Evolutionary conservation across 2,329 filamentous ascomycete species (phyloP), one percentile per base, ranked within the genome.

Genomic region (Fusarium sp.): DNA sequence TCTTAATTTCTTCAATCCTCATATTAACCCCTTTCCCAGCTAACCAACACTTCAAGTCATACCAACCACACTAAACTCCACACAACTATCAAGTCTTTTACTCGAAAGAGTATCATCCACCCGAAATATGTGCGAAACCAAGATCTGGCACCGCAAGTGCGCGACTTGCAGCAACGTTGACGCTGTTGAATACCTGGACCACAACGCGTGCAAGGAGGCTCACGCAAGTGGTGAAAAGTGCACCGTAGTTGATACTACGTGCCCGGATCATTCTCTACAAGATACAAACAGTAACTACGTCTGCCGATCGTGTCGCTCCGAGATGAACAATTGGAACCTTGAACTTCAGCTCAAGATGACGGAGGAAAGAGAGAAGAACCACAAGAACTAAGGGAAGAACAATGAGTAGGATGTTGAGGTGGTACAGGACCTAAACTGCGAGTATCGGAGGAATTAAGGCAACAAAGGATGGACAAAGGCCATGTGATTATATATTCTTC

Each of bases 81-180:
- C 9, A 53, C n/a, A 17, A 33, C 17, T 22, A 9, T 15, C 26
- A 22, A 42, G 14, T 21, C 5, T 21, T 14, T 11, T 34, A 15
- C 9, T 9, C 5, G 11, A 39, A 21, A 31, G n/a, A n/a, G 9
- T 26, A 5, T 15, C 43, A 50, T 22, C 6, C 22, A 46, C 11
- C 28, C 24, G 17, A 42, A 50, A 10, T 17, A 67, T 67, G 64
- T 50, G 33, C 14, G 22, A 21, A 14, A 14, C 33, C 42, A 44
- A 34, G 15, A 53, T 49, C 22, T 67, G 57, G 51, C 24, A 56
- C 7, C 64, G 64, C 14, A 34, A 47, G 14, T 67, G 64, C 46
- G 21, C 38, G 21, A 11, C 22, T 26, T 67, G 64, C 39, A 43
- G 49, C 2, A 9, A n/a, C 3, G 7, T 33, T 8, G 33, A 67